phyloP scores from a whole-genome alignment of 257 asterid genomes.

The Solanum raphanifolium region DNA sequence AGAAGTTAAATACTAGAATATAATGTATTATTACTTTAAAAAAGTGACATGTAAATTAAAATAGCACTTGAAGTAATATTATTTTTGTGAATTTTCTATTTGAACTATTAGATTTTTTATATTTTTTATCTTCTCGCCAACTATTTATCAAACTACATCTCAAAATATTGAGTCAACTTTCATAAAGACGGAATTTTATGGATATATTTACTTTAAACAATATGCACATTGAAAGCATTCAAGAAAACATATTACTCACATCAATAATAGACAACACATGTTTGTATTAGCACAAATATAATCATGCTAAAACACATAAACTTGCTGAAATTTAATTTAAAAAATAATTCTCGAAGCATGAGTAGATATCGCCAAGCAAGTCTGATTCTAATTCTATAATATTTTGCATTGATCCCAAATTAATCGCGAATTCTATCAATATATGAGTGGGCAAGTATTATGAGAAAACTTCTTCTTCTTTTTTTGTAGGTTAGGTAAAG shows the following conservation, averaged over 20 bases:
- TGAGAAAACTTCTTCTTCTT: not conserved
- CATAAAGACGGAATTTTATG: not conserved
- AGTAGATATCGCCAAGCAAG: not conserved
- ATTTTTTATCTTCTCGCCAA: no score
- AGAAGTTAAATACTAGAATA: no score
- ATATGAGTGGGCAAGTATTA: not conserved
- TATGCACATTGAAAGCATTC: not conserved
- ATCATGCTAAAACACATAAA: not conserved
- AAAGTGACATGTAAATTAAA: not conserved
- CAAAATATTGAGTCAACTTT: no score
- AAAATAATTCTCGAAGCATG: not conserved
- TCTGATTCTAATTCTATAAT: no score
- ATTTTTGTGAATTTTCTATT: not conserved
- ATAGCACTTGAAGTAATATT: not conserved
- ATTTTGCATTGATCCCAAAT: not conserved
- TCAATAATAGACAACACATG: no score
- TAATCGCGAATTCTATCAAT: no score
- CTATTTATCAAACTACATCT: no score
- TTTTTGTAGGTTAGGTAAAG: not conserved
- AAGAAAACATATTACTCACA: not conserved
- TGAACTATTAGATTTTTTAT: no score
- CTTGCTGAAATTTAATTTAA: no score
- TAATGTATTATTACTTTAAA: no score
- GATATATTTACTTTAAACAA: not conserved
- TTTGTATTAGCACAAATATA: no score